These are phyloP conservation scores for Naganishia albida DNA, from an alignment of 1,284 basidiomycete genomes.

Conservation along the genomic window DNA sequence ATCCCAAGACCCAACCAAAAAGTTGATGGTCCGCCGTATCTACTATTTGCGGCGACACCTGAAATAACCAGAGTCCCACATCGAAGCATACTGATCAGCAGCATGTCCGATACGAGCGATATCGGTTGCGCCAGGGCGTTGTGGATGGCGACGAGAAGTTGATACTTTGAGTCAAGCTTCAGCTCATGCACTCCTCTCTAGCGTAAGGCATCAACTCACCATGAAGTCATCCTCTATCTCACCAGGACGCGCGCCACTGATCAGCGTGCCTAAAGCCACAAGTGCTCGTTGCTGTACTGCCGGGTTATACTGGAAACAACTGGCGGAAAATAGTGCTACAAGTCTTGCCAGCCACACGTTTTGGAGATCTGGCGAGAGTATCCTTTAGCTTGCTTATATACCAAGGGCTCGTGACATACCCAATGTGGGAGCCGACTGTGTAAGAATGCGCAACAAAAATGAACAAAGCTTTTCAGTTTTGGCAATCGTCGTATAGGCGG, in stretches of 20 bases:
- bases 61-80: conserved; percentile 77
- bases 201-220: conserved; percentile 1
- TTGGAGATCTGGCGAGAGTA: conserved; percentile 64
- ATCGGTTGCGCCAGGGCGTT: conserved; percentile 54
- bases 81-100: conserved; percentile 80
- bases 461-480: conserved; percentile 67
- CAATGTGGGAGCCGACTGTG: conserved; percentile 65
- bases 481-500: conserved; percentile 66
- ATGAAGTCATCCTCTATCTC: conserved; percentile 63
- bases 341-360: conserved; percentile 92
- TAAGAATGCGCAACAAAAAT: conserved; percentile 67
- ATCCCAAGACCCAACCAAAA: conserved; percentile 85
- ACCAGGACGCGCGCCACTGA: conserved; percentile 55
- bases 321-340: conserved; percentile 89
- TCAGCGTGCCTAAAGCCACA: conserved; percentile 76
- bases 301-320: conserved; percentile 88
- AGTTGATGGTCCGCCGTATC: conserved; percentile 61
- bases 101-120: conserved; percentile 43
- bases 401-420: conserved; percentile 58
- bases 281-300: conserved; percentile 88
- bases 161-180: conserved; percentile 37
- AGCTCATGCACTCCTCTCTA: background rate
- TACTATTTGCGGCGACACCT: conserved; percentile 66
- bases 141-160: conserved; percentile 56
- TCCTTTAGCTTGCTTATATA: no score